Conservation (phyloP, 768 basidiomycete genomes). For the Trametes meyenii region DNA sequence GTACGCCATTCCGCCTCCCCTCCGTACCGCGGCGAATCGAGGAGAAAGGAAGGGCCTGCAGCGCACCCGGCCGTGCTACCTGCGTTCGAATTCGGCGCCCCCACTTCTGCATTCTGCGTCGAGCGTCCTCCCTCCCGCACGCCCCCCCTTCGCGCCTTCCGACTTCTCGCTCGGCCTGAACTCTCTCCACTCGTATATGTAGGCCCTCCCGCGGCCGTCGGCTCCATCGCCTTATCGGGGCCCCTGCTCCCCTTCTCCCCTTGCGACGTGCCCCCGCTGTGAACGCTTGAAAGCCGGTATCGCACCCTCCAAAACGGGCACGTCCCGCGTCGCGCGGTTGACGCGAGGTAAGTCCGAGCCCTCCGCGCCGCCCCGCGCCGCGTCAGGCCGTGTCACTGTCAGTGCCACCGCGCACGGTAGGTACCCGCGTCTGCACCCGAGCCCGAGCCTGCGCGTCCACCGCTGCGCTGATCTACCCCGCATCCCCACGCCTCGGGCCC, state of each 20-base stretch:
- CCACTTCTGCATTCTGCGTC: not conserved
- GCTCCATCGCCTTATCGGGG: not conserved
- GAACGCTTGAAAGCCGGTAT: too few relatives aligned
- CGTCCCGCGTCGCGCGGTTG: not conserved
- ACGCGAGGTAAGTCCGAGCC: slow-evolving; percentile 2
- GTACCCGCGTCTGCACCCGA: not conserved
- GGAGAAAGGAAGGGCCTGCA: not conserved
- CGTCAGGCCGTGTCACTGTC: not conserved
- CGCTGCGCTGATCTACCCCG: slow-evolving; percentile 14
- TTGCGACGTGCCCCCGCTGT: too few relatives aligned
- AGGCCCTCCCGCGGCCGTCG: not conserved
- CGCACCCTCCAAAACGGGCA: too few relatives aligned
- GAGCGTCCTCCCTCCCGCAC: not conserved
- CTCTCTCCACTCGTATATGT: not conserved
- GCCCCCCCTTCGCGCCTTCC: not conserved
- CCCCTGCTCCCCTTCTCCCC: too few relatives aligned
- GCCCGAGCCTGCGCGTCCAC: not conserved
- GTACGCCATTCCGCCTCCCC: slow-evolving; percentile 1
- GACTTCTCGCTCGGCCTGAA: not conserved
- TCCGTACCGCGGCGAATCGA: slow-evolving; percentile 15
- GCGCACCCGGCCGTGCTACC: not conserved
- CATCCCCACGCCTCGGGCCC: not conserved
- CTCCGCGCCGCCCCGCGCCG: not conserved
- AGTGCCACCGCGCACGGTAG: not conserved
- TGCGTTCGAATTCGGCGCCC: not conserved